A percentile compares a stretch with the other conserved stretches of the same genome.
Evolutionary conservation across 2,329 filamentous ascomycete species (phyloP).

Genomic region (Ascochyta clinopodiicola): DNA sequence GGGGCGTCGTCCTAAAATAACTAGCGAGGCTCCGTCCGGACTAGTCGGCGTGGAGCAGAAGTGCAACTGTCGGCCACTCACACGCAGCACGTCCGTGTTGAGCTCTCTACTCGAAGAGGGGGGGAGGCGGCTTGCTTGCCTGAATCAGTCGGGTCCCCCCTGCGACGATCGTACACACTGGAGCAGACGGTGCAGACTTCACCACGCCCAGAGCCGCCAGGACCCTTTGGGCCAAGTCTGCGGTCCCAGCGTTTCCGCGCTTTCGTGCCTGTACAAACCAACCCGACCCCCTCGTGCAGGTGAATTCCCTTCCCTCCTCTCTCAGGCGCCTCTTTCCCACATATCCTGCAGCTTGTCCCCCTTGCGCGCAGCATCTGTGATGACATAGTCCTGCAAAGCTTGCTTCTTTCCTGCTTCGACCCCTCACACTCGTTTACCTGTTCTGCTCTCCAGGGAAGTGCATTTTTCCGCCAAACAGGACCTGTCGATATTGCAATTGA

Average conservation of each 20-base stretch:
- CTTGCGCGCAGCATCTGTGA: constrained; percentile 30
- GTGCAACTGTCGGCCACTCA: constrained; percentile 13
- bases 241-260: constrained; percentile 22
- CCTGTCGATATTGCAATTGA: constrained; percentile 4
- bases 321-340: constrained; percentile 27
- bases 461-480: constrained; percentile 11
- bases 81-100: constrained; percentile 15
- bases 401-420: constrained; percentile 24
- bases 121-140: constrained; percentile 21
- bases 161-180: constrained; percentile 30
- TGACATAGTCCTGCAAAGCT: constrained; percentile 22
- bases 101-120: constrained; percentile 13
- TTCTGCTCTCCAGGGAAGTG: constrained; percentile 1
- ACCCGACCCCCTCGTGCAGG: constrained; percentile 26
- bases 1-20: constrained; percentile 32
- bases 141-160: constrained; percentile 23
- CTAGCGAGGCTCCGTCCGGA: constrained; percentile 17
- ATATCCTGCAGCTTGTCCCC: constrained; percentile 23
- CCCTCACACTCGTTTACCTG: constrained; percentile 38
- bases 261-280: constrained; percentile 34
- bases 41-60: constrained; percentile 10
- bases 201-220: constrained; percentile 11
- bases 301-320: constrained; percentile 9
- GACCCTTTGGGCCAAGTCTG: constrained; percentile 12
- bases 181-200: constrained; percentile 1